Evolutionary conservation across 2,329 filamentous ascomycete species (phyloP), one percentile per base, ranked within the genome.

Genomic region (Torrubiella hemipterigena): DNA sequence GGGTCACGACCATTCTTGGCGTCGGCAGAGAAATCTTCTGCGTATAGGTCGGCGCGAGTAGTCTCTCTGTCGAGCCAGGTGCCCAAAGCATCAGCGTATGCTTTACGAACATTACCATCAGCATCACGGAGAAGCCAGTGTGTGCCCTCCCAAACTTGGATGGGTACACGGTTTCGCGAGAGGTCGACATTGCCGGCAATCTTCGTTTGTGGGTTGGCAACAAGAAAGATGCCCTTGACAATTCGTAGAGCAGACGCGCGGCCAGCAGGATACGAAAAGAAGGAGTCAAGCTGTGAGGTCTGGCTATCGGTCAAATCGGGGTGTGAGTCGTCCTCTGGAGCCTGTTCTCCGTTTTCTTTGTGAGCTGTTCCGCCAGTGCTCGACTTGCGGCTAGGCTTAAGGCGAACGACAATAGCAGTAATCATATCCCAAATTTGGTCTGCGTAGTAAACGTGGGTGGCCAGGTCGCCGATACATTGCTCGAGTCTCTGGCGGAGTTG

Each of bases 381-480:
- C 13, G 52, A 44, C 3, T 59, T 55, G 22, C 56, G 58, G 2
- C 59, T 53, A 4, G 86, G 83, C 53, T 82, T 91, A 18, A 96
- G 65, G 14, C 85, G 78, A 18, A 72, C 61, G 12, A 96, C 60
- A 27, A 96, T 78, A 1, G 84, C 76, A 14, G 77, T 71, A 31
- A 95, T 76, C 85, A 96, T 95, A 54, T 98, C 91, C 2, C 82
- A 77, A 33, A 96, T 84, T 54, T 98, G 91, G 45, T 96, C 89
- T 2, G 83, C 83, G 51, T 98, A 98, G 61, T 98, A 98, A 19
- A 95, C 78, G 49, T 98, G 91, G 1, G 84, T 94, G 3, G 87
- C 86, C 17, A 98, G 63, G 50, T 87, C 76, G n/a, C 85, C 85
- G 38, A 95, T 86, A 55, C 84, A 93, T 42, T 73, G 68, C 50